phyloP scores from a whole-genome alignment of 768 basidiomycete species.

The Leccinum subtestaceum region DNA sequence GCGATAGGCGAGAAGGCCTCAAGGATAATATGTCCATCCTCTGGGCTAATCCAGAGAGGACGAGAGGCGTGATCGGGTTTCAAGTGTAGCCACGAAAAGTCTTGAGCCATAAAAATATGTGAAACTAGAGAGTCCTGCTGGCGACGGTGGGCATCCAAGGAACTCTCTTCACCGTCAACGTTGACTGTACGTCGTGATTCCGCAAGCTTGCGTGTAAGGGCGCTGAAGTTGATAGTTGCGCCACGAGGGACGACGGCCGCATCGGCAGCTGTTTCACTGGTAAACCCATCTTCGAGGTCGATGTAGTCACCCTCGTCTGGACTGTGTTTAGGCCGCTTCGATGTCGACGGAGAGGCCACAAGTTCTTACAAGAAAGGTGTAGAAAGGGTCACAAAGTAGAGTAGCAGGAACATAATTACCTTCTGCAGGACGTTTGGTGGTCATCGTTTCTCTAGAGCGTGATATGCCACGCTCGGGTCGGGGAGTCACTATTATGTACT shows the following conservation, averaged over 20 bases:
- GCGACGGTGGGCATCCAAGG: constrained; percentile 62
- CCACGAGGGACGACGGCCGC: constrained; percentile 56
- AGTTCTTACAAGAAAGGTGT: constrained; percentile 16
- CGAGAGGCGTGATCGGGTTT: constrained; percentile 90
- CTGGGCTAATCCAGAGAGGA: constrained; percentile 95
- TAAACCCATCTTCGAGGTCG: constrained; percentile 56
- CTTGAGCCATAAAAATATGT: constrained; percentile 79
- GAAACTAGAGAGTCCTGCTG: constrained; percentile 77
- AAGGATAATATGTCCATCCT: constrained; percentile 89
- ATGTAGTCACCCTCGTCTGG: constrained; percentile 56
- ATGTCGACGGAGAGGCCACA: constrained; percentile 25
- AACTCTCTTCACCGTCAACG: constrained; percentile 43
- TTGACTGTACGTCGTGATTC: constrained; percentile 49
- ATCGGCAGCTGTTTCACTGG: constrained; percentile 31
- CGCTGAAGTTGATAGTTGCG: constrained; percentile 86
- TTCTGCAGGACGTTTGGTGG: constrained; percentile 40
- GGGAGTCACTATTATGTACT: background rate
- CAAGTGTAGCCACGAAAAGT: constrained; percentile 83
- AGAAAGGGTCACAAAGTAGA: background rate
- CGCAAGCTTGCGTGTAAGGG: constrained; percentile 75
- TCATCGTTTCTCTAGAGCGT: constrained; percentile 23
- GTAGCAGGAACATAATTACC: constrained; percentile 24
- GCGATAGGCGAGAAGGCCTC: constrained; percentile 98
- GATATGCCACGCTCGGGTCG: background rate
- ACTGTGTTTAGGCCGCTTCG: constrained; percentile 43